A percentile compares a stretch with the other conserved stretches of the same genome.
phyloP scores from a whole-genome alignment of 495 filamentous ascomycete genomes.

The Usnea hakonensis region DNA sequence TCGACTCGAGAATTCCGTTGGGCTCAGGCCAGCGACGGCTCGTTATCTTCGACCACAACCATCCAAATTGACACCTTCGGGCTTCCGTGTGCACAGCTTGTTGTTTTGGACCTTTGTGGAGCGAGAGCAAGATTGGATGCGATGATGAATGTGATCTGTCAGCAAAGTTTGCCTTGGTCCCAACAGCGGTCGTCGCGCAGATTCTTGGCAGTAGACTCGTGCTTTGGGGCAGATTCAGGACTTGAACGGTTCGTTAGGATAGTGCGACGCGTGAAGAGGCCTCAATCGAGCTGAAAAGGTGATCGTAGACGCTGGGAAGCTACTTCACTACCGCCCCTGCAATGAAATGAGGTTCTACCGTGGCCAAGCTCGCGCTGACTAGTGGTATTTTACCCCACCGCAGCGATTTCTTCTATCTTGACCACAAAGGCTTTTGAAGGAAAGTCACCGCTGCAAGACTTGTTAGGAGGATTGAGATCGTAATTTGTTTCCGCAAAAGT shows the following conservation, averaged over 20 bases:
- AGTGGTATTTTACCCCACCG: too few relatives aligned
- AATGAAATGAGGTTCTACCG: slow-evolving; percentile 14
- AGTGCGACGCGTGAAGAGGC: slow-evolving; percentile 17
- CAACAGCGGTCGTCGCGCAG: slow-evolving; percentile 10
- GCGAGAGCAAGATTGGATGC: background rate
- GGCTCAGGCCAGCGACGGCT: background rate
- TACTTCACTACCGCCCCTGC: slow-evolving; percentile 10
- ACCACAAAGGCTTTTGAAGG: too few relatives aligned
- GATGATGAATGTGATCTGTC: background rate
- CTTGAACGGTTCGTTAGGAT: background rate
- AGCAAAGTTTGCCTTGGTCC: background rate
- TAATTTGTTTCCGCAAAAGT: too few relatives aligned
- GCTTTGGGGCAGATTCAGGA: slow-evolving; percentile 13
- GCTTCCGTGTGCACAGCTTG: background rate
- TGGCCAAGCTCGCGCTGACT: slow-evolving; percentile 12
- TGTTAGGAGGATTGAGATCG: too few relatives aligned
- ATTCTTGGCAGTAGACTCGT: background rate
- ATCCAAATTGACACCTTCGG: background rate
- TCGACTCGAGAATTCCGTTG: background rate
- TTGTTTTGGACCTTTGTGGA: background rate
- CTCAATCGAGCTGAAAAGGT: slow-evolving; percentile 6
- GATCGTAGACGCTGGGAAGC: slow-evolving; percentile 1
- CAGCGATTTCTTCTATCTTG: too few relatives aligned
- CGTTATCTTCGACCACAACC: background rate
- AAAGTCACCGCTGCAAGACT: too few relatives aligned